phyloP scores from a whole-genome alignment of 2,329 filamentous ascomycete genomes.

The Emmonsiellopsis sp. region DNA sequence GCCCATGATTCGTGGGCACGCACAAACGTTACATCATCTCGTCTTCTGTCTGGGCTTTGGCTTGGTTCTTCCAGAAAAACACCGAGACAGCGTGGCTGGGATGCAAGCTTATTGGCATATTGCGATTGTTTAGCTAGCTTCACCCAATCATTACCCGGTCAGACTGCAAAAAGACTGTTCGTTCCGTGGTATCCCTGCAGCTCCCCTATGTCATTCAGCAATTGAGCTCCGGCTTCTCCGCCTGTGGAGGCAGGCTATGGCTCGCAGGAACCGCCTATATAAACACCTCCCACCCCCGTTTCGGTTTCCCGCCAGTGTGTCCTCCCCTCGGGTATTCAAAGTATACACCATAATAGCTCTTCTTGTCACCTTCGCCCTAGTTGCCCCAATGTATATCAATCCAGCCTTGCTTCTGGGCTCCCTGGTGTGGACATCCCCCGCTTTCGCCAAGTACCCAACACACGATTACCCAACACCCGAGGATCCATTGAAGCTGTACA shows the following conservation, averaged over 20 bases:
- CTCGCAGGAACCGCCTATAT: not conserved
- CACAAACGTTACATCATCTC: not conserved
- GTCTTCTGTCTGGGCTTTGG: not conserved
- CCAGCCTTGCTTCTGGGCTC: not conserved
- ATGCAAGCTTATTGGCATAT: not conserved
- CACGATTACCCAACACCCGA: slow-evolving; percentile 5
- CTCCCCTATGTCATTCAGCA: not conserved
- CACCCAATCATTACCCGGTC: not conserved
- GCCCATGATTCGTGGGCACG: not conserved
- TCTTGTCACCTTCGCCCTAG: slow-evolving; percentile 2
- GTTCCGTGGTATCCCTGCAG: slow-evolving; percentile 1
- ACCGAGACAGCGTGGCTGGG: not conserved
- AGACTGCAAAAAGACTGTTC: not conserved
- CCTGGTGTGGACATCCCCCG: not conserved
- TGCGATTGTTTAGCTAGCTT: not conserved
- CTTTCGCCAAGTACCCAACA: not conserved
- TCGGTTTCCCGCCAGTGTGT: not conserved
- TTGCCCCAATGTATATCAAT: slow-evolving; percentile 1
- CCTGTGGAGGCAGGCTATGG: not conserved
- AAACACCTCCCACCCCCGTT: too few species aligned
- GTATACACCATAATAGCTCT: not conserved
- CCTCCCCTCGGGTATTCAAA: slow-evolving; percentile 3
- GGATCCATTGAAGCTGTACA: slow-evolving; percentile 35
- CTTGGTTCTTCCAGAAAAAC: not conserved
- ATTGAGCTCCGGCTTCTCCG: not conserved